A percentile compares a stretch with the other conserved stretches of the same genome.
Conservation (phyloP, 352 stramenopile genomes). For the Pythium periplocum region DNA sequence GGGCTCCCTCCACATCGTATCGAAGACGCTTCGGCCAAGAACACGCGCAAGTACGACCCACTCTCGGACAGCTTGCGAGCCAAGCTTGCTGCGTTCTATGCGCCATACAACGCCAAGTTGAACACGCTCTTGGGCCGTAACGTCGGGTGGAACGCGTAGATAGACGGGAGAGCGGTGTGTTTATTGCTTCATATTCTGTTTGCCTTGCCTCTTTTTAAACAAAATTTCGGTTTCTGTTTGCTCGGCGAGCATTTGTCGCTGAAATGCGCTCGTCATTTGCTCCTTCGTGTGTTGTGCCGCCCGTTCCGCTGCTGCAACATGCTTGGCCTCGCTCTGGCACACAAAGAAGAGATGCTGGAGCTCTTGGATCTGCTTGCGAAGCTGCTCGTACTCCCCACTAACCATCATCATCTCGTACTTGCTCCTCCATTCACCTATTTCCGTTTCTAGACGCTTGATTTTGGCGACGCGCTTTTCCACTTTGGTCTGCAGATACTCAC, state of each 20-base stretch:
- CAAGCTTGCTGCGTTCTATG: slow-evolving; percentile 73
- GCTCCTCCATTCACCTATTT: slow-evolving; percentile 19
- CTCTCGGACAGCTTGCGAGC: slow-evolving; percentile 42
- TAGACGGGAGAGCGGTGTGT: neutral
- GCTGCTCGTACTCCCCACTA: slow-evolving; percentile 35
- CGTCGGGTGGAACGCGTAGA: slow-evolving; percentile 43
- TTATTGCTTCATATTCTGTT: slow-evolving; percentile 8
- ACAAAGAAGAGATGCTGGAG: slow-evolving; percentile 67
- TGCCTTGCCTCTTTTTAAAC: slow-evolving; percentile 32
- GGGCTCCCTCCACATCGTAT: slow-evolving; percentile 80
- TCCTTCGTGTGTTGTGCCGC: slow-evolving; percentile 26
- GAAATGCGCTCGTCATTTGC: slow-evolving; percentile 26
- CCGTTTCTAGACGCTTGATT: slow-evolving; percentile 27
- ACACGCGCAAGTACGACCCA: slow-evolving; percentile 82
- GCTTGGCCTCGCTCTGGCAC: slow-evolving; percentile 46
- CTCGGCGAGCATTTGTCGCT: slow-evolving; percentile 37
- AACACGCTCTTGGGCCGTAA: slow-evolving; percentile 55
- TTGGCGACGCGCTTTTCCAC: slow-evolving; percentile 40
- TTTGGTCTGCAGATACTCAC: slow-evolving; percentile 44
- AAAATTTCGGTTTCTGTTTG: slow-evolving; percentile 63
- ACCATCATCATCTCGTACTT: slow-evolving; percentile 39
- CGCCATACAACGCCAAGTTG: slow-evolving; percentile 80
- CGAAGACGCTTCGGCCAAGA: slow-evolving; percentile 79
- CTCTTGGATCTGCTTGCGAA: slow-evolving; percentile 53
- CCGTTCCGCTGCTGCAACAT: slow-evolving; percentile 35